Percentiles rank a stretch among this genome's conserved stretches.
Conservation (phyloP, 2,329 filamentous ascomycete genomes). For the Trichoderma aggressivum region DNA sequence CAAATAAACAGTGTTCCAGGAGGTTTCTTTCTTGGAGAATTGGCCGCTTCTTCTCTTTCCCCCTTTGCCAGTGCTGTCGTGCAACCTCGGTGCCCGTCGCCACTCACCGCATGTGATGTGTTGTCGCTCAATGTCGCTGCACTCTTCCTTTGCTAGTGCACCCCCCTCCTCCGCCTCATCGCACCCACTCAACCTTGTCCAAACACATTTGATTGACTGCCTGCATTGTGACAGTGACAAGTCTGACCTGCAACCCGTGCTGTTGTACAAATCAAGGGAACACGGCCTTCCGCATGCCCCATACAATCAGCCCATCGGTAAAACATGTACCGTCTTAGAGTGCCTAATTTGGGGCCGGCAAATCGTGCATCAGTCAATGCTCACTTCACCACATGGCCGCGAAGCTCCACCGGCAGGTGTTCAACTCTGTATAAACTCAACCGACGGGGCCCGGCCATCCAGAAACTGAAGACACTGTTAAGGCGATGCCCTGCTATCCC, state of each 20-base stretch:
- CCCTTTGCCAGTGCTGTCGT: not conserved
- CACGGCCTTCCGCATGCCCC: not conserved
- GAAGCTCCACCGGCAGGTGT: not conserved
- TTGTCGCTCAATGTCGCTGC: slow-evolving; percentile 1
- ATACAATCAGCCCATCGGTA: not conserved
- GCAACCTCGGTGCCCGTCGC: not conserved
- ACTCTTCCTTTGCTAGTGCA: not conserved
- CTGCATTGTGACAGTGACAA: not conserved
- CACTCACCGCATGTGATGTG: not conserved
- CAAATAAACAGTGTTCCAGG: not conserved
- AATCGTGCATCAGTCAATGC: not conserved
- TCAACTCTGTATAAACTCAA: not conserved
- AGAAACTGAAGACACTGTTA: slow-evolving; percentile 6
- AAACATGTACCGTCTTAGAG: not conserved
- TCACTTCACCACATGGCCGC: not conserved
- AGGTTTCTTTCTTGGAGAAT: not conserved
- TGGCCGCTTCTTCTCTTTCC: not conserved
- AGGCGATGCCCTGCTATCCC: slow-evolving; percentile 16
- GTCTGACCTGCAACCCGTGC: not conserved
- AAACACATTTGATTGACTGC: not conserved
- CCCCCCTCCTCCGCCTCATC: not conserved
- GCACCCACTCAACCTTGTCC: not conserved
- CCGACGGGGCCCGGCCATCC: not conserved
- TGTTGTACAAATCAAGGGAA: not conserved
- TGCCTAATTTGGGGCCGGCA: not conserved